Conservation (phyloP, 768 basidiomycete genomes). For the Panaeolus cyanescens region DNA sequence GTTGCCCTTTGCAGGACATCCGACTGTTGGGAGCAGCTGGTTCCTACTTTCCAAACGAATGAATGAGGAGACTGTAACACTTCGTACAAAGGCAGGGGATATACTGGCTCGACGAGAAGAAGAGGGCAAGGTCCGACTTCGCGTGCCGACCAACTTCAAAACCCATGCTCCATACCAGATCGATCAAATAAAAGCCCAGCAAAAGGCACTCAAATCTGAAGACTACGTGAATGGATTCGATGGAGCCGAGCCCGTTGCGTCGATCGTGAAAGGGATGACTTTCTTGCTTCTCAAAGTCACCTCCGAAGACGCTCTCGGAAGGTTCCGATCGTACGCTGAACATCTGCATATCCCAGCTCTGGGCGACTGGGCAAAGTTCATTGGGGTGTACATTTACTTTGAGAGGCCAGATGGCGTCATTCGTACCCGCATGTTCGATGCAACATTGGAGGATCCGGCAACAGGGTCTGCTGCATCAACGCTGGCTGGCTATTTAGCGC, state of each 20-base stretch:
- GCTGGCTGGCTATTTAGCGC: slow-evolving; percentile 40
- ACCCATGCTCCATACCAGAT: slow-evolving; percentile 31
- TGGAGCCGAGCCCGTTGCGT: slow-evolving; percentile 37
- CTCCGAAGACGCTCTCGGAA: slow-evolving; percentile 38
- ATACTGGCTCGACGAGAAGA: slow-evolving; percentile 34
- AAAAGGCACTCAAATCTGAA: slow-evolving; percentile 24
- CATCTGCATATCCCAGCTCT: slow-evolving; percentile 27
- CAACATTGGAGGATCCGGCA: slow-evolving; percentile 43
- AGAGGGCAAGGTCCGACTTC: slow-evolving; percentile 30
- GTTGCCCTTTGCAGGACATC: slow-evolving; percentile 48
- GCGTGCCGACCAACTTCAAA: slow-evolving; percentile 44
- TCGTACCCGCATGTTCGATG: slow-evolving; percentile 44
- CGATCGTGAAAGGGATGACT: slow-evolving; percentile 50
- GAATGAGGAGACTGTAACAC: slow-evolving; percentile 21
- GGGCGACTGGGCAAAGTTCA: slow-evolving; percentile 41
- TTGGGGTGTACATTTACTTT: slow-evolving; percentile 38
- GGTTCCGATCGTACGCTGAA: slow-evolving; percentile 27
- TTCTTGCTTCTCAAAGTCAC: slow-evolving; percentile 40
- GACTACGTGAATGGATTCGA: slow-evolving; percentile 39
- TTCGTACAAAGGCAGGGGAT: slow-evolving; percentile 43
- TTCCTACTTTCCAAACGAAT: slow-evolving; percentile 32
- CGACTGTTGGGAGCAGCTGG: slow-evolving; percentile 45
- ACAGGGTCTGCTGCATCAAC: slow-evolving; percentile 49
- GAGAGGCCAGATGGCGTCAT: slow-evolving; percentile 32
- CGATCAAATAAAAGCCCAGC: slow-evolving; percentile 27